phyloP scores from a whole-genome alignment of 2,329 filamentous ascomycete species.

The Tolypocladium paradoxum region DNA sequence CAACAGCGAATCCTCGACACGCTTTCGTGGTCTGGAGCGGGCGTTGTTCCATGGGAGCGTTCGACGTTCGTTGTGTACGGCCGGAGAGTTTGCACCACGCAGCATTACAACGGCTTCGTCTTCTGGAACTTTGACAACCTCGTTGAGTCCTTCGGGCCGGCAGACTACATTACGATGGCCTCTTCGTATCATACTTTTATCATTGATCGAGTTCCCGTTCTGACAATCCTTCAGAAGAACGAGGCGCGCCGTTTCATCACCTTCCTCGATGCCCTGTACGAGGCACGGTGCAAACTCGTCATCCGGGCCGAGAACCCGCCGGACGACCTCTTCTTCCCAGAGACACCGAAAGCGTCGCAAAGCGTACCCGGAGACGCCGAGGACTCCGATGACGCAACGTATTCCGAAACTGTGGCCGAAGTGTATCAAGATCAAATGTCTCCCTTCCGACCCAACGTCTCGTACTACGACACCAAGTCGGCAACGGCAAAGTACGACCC shows the following conservation, averaged over 20 bases:
- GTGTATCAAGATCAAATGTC: slow-evolving; percentile 69
- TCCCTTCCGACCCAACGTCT: slow-evolving; percentile 71
- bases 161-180: slow-evolving; percentile 74
- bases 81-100: slow-evolving; percentile 48
- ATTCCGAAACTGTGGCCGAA: slow-evolving; percentile 41
- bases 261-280: slow-evolving; percentile 69
- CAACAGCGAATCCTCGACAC: slow-evolving; percentile 10
- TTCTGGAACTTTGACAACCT: slow-evolving; percentile 60
- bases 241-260: slow-evolving; percentile 74
- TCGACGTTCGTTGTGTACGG: slow-evolving; percentile 48
- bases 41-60: slow-evolving; percentile 28
- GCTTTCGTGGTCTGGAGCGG: slow-evolving; percentile 11
- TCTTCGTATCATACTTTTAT: slow-evolving; percentile 72
- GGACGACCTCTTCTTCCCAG: slow-evolving; percentile 70
- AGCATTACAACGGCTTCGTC: slow-evolving; percentile 44
- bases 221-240: slow-evolving; percentile 62
- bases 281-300: slow-evolving; percentile 67
- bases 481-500: slow-evolving; percentile 39
- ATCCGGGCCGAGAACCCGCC: slow-evolving; percentile 57
- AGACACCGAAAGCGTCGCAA: slow-evolving; percentile 22
- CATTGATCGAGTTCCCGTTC: slow-evolving; percentile 56
- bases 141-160: slow-evolving; percentile 60
- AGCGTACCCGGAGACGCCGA: slow-evolving; percentile 4
- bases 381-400: slow-evolving; percentile 26
- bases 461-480: slow-evolving; percentile 45